A percentile compares a stretch with the other conserved stretches of the same genome.
These are phyloP conservation scores for Jaminaea rosea DNA, from an alignment of 1,284 basidiomycete species.

Conservation along the genomic window DNA sequence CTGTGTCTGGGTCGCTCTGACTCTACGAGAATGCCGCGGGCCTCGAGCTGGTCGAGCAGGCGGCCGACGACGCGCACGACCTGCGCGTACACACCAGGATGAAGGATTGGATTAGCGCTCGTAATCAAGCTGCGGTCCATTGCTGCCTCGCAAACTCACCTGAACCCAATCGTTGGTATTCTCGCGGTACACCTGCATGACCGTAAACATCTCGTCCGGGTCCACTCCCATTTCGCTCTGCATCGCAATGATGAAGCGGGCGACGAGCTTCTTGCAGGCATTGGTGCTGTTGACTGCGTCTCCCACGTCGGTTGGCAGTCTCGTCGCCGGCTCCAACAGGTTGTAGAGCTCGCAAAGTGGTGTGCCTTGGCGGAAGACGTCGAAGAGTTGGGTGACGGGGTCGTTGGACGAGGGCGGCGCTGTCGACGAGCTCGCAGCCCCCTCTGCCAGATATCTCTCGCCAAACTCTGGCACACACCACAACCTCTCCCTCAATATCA, in stretches of 20 bases:
- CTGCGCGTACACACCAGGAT: conserved; percentile 49
- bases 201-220: conserved; percentile 52
- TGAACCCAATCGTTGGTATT: conserved; percentile 91
- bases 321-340: conserved; percentile 62
- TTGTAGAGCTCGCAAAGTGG: conserved; percentile 94
- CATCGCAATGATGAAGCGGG: conserved; percentile 54
- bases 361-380: conserved; percentile 81
- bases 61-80: conserved; percentile 84
- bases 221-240: conserved; percentile 51
- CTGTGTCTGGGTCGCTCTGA: conserved; percentile 47
- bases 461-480: conserved; percentile 48
- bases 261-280: conserved; percentile 58
- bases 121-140: neutral
- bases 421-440: conserved; percentile 1
- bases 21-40: conserved; percentile 60
- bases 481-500: conserved; percentile 46
- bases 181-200: conserved; percentile 70
- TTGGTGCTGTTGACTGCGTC: conserved; percentile 59
- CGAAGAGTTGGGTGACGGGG: conserved; percentile 81
- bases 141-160: conserved; percentile 52
- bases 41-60: conserved; percentile 71
- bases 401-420: conserved; percentile 13
- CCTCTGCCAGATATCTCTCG: conserved; percentile 25
- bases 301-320: conserved; percentile 54
- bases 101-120: too few species aligned